A percentile compares a stretch with the other conserved stretches of the same genome.
phyloP scores from a whole-genome alignment of 768 basidiomycete genomes.

The Termitomyces sp. region DNA sequence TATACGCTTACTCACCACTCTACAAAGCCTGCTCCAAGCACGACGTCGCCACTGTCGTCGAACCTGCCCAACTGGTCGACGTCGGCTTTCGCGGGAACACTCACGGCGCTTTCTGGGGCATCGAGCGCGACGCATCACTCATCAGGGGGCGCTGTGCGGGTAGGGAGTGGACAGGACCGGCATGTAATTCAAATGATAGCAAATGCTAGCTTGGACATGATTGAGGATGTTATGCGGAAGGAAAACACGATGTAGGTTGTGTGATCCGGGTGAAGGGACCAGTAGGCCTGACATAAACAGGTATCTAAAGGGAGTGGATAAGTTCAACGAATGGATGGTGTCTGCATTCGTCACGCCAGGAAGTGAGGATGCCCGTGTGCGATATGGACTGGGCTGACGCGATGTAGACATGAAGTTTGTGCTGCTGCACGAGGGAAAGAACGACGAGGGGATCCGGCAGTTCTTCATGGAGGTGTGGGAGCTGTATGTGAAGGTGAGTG shows the following conservation, averaged over 20 bases:
- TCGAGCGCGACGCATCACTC: conserved; percentile 71
- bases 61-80: conserved; percentile 90
- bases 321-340: conserved; percentile 98
- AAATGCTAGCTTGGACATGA: conserved; percentile 90
- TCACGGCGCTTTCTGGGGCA: conserved; percentile 84
- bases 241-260: conserved; percentile 71
- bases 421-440: conserved; percentile 90
- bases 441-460: conserved; percentile 91
- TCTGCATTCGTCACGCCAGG: conserved; percentile 95
- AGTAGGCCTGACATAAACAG: conserved; percentile 38
- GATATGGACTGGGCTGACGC: conserved; percentile 15
- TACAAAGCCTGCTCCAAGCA: conserved; percentile 60
- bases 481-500: conserved; percentile 86
- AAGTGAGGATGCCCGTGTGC: conserved; percentile 54
- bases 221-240: conserved; percentile 89
- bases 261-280: conserved; percentile 8
- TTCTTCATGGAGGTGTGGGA: conserved; percentile 99
- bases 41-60: conserved; percentile 67
- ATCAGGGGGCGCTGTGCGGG: conserved; percentile 58
- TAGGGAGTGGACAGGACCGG: conserved; percentile 81
- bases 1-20: conserved; percentile 84
- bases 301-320: conserved; percentile 94
- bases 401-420: conserved; percentile 89
- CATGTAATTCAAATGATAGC: conserved; percentile 99
- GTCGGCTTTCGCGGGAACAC: conserved; percentile 85